These are phyloP conservation scores for Globisporangium polare DNA, from an alignment of 352 stramenopile species.

Conservation along the genomic window DNA sequence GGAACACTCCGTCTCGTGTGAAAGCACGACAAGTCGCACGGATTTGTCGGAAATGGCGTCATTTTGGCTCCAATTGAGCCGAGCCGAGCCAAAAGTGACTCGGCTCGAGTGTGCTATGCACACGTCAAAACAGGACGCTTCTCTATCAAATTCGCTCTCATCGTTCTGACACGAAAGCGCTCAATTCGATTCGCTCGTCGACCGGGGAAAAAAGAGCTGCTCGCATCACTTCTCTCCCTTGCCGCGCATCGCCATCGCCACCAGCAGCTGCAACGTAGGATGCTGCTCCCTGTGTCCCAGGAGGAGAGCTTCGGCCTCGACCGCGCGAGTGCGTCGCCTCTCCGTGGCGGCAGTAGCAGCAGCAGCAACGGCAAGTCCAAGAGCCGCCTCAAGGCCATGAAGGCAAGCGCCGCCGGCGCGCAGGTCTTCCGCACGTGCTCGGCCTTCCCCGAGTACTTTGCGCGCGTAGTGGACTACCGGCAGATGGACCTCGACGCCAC, in stretches of 20 bases:
- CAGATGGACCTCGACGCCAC: conserved; percentile 89
- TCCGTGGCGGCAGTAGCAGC: neutral
- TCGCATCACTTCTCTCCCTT: conserved; percentile 1
- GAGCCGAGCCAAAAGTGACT: too few relatives aligned
- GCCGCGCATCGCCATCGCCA: neutral
- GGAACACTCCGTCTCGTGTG: too few relatives aligned
- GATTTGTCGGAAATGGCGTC: too few relatives aligned
- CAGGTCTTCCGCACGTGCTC: conserved; percentile 76
- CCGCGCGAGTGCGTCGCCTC: neutral
- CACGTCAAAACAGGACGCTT: too few relatives aligned
- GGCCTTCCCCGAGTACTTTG: conserved; percentile 78
- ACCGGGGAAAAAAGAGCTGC: neutral
- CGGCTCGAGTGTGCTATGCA: too few relatives aligned
- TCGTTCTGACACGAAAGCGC: conserved; percentile 6
- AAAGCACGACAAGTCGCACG: too few relatives aligned
- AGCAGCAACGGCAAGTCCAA: conserved; percentile 9
- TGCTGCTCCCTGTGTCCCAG: conserved; percentile 22
- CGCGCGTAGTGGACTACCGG: conserved; percentile 72
- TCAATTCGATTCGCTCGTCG: neutral
- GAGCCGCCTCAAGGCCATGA: conserved; percentile 26
- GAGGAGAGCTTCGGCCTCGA: conserved; percentile 15
- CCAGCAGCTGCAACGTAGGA: conserved; percentile 6
- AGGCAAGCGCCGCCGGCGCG: conserved; percentile 20
- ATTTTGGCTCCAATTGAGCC: too few relatives aligned
- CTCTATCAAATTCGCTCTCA: too few relatives aligned